phyloP scores from a whole-genome alignment of 2,329 filamentous ascomycete genomes.

The Parasarocladium wereldwijsianum region DNA sequence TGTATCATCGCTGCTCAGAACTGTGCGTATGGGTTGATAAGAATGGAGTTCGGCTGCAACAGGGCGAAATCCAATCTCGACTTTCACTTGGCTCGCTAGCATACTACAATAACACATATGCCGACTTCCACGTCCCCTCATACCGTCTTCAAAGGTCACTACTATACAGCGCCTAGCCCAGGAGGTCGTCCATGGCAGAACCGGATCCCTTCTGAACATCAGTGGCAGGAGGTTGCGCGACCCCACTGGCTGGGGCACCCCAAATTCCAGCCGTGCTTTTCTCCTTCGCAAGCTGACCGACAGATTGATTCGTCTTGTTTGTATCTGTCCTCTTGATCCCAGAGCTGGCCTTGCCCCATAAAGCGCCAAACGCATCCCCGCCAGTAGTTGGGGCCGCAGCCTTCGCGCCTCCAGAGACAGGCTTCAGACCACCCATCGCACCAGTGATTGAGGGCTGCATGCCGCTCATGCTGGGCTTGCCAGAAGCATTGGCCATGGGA shows the following conservation, averaged over 20 bases:
- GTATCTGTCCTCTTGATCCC: constrained; percentile 61
- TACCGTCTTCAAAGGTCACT: background rate
- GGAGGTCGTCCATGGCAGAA: constrained; percentile 30
- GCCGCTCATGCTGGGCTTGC: constrained; percentile 17
- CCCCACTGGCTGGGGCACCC: constrained; percentile 49
- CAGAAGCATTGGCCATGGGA: constrained; percentile 8
- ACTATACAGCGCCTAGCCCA: constrained; percentile 20
- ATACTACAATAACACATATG: background rate
- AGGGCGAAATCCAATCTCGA: constrained; percentile 1
- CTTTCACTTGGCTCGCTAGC: constrained; percentile 3
- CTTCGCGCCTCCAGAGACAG: constrained; percentile 27
- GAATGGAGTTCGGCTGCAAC: no score
- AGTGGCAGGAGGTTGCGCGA: constrained; percentile 16
- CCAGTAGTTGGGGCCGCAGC: constrained; percentile 42
- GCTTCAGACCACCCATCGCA: constrained; percentile 31
- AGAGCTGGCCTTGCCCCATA: constrained; percentile 65
- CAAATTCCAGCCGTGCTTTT: constrained; percentile 92
- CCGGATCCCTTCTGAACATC: constrained; percentile 20
- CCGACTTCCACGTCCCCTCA: background rate
- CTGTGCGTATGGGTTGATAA: no score
- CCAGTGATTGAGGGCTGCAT: constrained; percentile 19
- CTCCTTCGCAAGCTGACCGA: constrained; percentile 94
- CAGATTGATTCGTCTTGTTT: constrained; percentile 51
- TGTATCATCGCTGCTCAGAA: no score
- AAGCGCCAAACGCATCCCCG: constrained; percentile 76